These are phyloP conservation scores for Colletotrichum destructivum DNA, from an alignment of 2,329 filamentous ascomycete species.

Conservation along the genomic window DNA sequence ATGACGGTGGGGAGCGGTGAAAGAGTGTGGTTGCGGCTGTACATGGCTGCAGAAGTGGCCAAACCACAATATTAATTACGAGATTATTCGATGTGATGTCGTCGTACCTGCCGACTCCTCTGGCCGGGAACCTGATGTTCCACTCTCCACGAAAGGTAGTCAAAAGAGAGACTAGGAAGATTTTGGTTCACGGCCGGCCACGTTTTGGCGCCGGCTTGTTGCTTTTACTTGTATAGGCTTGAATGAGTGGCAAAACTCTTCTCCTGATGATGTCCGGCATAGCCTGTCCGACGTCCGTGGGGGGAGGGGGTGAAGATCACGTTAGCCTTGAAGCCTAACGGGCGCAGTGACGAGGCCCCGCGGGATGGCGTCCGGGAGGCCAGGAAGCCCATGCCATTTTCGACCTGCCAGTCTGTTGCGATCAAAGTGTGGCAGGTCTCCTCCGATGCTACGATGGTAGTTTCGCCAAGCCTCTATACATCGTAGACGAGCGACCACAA, in stretches of 20 bases:
- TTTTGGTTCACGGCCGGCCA: too few relatives aligned
- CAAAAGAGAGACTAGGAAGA: background rate
- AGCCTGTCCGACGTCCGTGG: background rate
- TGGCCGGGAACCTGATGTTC: background rate
- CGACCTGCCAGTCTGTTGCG: background rate
- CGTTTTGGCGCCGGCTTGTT: background rate
- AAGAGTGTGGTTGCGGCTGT: constrained; percentile 45
- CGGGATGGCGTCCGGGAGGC: constrained; percentile 12
- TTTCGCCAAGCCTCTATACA: constrained; percentile 3
- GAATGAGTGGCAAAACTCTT: background rate
- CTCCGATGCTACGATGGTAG: constrained; percentile 4
- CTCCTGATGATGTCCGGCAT: background rate
- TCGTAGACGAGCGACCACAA: background rate
- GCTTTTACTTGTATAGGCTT: constrained; percentile 10
- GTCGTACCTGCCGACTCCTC: constrained; percentile 30
- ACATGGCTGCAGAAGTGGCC: constrained; percentile 1
- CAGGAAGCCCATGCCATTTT: constrained; percentile 23
- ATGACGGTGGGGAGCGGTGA: constrained; percentile 53
- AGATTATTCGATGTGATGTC: constrained; percentile 5
- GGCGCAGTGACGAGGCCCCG: background rate
- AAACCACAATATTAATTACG: constrained; percentile 5
- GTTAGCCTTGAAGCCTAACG: constrained; percentile 18
- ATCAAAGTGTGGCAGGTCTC: too few relatives aligned
- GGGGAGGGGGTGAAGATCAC: background rate
- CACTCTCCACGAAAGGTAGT: background rate